Conservation (phyloP, 1,284 basidiomycete species). For the Puccinia hordei region DNA sequence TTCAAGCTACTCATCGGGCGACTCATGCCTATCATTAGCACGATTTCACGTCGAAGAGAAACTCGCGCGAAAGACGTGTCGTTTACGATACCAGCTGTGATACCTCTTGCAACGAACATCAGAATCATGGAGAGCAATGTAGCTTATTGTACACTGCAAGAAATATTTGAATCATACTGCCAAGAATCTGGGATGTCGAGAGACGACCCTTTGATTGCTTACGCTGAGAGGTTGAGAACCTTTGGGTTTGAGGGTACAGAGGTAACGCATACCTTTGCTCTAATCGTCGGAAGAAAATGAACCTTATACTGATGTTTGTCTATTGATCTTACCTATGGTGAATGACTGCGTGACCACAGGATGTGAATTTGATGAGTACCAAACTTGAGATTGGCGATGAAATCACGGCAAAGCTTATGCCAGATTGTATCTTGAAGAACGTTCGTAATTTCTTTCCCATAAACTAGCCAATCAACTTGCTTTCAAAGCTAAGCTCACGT, state of each 20-base stretch:
- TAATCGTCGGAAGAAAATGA: neutral
- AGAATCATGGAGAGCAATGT: slow-evolving; percentile 88
- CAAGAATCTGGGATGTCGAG: slow-evolving; percentile 73
- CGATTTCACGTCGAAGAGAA: slow-evolving; percentile 84
- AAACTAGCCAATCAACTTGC: neutral
- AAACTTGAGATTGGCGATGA: slow-evolving; percentile 91
- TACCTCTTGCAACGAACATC: slow-evolving; percentile 80
- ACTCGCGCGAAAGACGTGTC: slow-evolving; percentile 84
- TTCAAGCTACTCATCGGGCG: slow-evolving; percentile 32
- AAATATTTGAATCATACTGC: slow-evolving; percentile 91
- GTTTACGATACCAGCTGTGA: slow-evolving; percentile 85
- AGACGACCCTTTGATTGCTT: slow-evolving; percentile 83
- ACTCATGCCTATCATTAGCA: slow-evolving; percentile 63
- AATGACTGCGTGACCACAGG: neutral
- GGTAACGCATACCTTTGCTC: slow-evolving; percentile 62
- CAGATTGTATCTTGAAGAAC: slow-evolving; percentile 81
- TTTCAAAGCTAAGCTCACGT: slow-evolving; percentile 27
- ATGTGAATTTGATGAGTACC: slow-evolving; percentile 58
- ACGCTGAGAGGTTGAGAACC: slow-evolving; percentile 65
- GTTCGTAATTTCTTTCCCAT: slow-evolving; percentile 63
- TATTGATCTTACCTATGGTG: neutral
- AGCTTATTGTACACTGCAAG: slow-evolving; percentile 86
- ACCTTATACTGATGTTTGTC: neutral
- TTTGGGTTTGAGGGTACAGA: slow-evolving; percentile 66
- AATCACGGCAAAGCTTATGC: slow-evolving; percentile 82